Percentiles rank a stretch among this genome's conserved stretches.
Evolutionary conservation across 2,329 filamentous ascomycete species (phyloP).

Genomic region (Pezicula carpinea): DNA sequence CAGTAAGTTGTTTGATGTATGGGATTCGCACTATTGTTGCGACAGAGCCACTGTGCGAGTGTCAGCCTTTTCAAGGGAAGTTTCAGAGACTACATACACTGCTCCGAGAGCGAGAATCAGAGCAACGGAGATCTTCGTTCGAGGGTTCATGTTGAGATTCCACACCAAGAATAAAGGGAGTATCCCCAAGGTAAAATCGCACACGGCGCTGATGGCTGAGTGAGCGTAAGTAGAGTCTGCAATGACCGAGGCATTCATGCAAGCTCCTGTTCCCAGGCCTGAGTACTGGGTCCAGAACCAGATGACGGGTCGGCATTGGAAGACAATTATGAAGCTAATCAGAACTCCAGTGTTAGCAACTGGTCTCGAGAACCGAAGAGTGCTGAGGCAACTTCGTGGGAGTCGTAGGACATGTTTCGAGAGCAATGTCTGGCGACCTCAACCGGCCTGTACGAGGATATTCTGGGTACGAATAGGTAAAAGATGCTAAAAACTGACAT

Average conservation of each 20-base stretch:
- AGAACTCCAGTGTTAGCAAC: too few species aligned
- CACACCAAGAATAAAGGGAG: slow-evolving; percentile 36
- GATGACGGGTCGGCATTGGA: slow-evolving; percentile 31
- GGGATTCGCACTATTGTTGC: slow-evolving; percentile 26
- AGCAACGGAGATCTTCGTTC: slow-evolving; percentile 33
- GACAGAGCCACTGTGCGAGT: slow-evolving; percentile 15
- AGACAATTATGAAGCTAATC: slow-evolving; percentile 24
- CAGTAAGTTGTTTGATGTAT: slow-evolving; percentile 17
- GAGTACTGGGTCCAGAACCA: slow-evolving; percentile 33
- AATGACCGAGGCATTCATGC: slow-evolving; percentile 22
- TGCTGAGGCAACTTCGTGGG: not conserved
- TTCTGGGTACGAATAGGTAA: slow-evolving; percentile 27
- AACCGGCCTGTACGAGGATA: too few species aligned
- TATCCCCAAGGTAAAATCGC: slow-evolving; percentile 35
- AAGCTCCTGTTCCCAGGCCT: slow-evolving; percentile 22
- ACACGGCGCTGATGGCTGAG: slow-evolving; percentile 31
- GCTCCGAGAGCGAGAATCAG: slow-evolving; percentile 29
- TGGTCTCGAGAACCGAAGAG: too few species aligned
- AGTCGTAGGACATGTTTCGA: too few species aligned
- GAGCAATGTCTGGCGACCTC: too few species aligned
- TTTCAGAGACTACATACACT: slow-evolving; percentile 25
- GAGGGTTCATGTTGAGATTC: slow-evolving; percentile 32
- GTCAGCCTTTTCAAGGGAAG: slow-evolving; percentile 1
- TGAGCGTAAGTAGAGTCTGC: slow-evolving; percentile 31
- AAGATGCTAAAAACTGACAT: slow-evolving; percentile 29